phyloP scores from a whole-genome alignment of 2,329 filamentous ascomycete species.

The Diaporthe vexans region DNA sequence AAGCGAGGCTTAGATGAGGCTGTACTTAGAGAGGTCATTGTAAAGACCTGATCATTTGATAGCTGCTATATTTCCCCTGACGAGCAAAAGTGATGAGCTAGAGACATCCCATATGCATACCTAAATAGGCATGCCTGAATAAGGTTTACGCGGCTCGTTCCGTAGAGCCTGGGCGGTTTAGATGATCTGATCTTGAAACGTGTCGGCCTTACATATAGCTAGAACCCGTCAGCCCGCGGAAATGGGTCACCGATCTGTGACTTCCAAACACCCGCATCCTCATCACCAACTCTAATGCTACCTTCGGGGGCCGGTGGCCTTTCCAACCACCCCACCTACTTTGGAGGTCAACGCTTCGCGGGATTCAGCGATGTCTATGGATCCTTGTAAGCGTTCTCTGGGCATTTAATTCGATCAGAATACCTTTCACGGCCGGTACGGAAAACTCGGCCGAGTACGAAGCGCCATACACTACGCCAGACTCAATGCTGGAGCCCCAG shows the following conservation, averaged over 20 bases:
- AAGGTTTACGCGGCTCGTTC: slow-evolving; percentile 16
- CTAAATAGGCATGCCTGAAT: slow-evolving; percentile 6
- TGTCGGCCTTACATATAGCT: neutral
- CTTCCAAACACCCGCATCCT: neutral
- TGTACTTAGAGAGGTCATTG: neutral
- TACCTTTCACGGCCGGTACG: neutral
- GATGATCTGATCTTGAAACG: slow-evolving; percentile 5
- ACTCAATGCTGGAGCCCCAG: neutral
- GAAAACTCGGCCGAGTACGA: neutral
- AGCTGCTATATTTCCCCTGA: neutral
- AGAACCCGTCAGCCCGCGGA: neutral
- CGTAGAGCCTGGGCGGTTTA: neutral
- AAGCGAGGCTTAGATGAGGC: neutral
- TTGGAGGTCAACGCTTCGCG: neutral
- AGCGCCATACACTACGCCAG: neutral
- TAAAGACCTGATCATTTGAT: neutral
- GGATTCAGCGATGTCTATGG: neutral
- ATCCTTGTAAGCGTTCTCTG: neutral
- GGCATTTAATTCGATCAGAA: neutral
- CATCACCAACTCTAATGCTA: slow-evolving; percentile 11
- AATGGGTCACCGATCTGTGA: slow-evolving; percentile 21
- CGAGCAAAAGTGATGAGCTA: neutral
- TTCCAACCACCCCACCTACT: neutral
- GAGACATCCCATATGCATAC: neutral
- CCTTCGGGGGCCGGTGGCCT: slow-evolving; percentile 13